Percentiles rank a stretch among this genome's conserved stretches.
These are phyloP conservation scores for Mycena filopes DNA, from an alignment of 768 basidiomycete species.

Conservation along the genomic window DNA sequence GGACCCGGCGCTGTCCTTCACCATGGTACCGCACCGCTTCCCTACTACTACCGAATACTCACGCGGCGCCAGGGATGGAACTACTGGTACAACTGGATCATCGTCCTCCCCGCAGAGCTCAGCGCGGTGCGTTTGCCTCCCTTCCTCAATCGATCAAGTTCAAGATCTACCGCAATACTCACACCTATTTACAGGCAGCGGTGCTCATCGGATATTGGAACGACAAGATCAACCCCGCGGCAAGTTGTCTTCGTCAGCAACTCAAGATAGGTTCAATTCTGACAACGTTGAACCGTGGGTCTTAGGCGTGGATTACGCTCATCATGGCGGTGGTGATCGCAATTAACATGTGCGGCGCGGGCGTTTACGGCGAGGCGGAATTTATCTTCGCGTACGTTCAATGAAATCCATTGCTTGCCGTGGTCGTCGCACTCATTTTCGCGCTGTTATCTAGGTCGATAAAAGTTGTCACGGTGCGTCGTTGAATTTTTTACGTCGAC, in stretches of 20 bases:
- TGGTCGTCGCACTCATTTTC: background rate
- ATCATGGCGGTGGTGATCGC: conserved; percentile 66
- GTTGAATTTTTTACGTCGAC: too few relatives aligned
- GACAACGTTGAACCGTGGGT: background rate
- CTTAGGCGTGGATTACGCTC: conserved; percentile 77
- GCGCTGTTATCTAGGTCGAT: conserved; percentile 72
- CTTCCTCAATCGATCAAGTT: too few relatives aligned
- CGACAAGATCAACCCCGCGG: too few relatives aligned
- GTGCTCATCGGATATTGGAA: too few relatives aligned
- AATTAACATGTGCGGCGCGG: conserved; percentile 82
- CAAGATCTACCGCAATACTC: too few relatives aligned
- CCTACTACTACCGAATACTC: conserved; percentile 35
- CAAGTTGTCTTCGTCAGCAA: too few relatives aligned
- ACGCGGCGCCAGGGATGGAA: conserved; percentile 53
- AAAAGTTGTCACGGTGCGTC: conserved; percentile 79
- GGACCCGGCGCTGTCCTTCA: conserved; percentile 74
- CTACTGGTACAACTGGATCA: conserved; percentile 69
- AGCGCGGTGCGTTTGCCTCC: too few relatives aligned
- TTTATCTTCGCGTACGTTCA: conserved; percentile 82
- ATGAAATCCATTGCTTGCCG: too few relatives aligned
- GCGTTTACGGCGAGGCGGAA: conserved; percentile 86
- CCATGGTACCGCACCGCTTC: conserved; percentile 42
- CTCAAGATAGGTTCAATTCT: too few relatives aligned
- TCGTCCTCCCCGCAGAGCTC: conserved; percentile 2
- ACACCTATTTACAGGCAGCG: too few relatives aligned